Evolutionary conservation across 2,329 filamentous ascomycete species (phyloP).

Genomic region (Monilinia fructigena): DNA sequence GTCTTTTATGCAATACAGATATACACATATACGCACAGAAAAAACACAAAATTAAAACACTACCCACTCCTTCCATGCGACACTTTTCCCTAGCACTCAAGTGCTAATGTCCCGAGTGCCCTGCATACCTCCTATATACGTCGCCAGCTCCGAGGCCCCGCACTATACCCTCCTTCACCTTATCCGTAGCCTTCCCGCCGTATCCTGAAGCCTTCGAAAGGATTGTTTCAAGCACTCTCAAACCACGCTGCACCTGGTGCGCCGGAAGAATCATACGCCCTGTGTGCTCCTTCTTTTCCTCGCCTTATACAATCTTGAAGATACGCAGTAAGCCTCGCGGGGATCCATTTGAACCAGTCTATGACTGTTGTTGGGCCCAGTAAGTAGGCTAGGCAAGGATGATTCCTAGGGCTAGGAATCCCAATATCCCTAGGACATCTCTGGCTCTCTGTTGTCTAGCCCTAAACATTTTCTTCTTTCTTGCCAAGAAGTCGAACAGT

Average conservation of each 20-base stretch:
- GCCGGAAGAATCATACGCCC: not conserved
- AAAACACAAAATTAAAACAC: too few relatives aligned
- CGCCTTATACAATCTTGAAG: not conserved
- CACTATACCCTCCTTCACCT: too few relatives aligned
- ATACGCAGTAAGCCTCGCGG: not conserved
- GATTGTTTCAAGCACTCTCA: not conserved
- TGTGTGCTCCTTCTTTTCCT: not conserved
- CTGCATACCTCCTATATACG: too few relatives aligned
- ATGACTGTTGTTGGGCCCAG: not conserved
- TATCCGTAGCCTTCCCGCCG: not conserved
- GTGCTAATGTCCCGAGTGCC: too few relatives aligned
- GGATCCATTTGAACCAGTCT: too few relatives aligned
- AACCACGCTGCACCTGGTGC: not conserved
- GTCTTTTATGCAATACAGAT: too few relatives aligned
- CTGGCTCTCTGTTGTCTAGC: not conserved
- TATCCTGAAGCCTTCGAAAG: not conserved
- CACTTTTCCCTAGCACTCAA: too few relatives aligned
- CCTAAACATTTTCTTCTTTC: constrained; percentile 14
- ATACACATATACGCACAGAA: too few relatives aligned
- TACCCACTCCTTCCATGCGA: too few relatives aligned
- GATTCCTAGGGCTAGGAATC: not conserved
- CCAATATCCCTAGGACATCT: not conserved
- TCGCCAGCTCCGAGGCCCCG: too few relatives aligned
- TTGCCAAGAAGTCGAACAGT: constrained; percentile 1
- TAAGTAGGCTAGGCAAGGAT: not conserved